Evolutionary conservation across 106 monocot species (phyloP), one percentile per base, ranked within the genome.

Genomic region (Acorus gramineus): DNA sequence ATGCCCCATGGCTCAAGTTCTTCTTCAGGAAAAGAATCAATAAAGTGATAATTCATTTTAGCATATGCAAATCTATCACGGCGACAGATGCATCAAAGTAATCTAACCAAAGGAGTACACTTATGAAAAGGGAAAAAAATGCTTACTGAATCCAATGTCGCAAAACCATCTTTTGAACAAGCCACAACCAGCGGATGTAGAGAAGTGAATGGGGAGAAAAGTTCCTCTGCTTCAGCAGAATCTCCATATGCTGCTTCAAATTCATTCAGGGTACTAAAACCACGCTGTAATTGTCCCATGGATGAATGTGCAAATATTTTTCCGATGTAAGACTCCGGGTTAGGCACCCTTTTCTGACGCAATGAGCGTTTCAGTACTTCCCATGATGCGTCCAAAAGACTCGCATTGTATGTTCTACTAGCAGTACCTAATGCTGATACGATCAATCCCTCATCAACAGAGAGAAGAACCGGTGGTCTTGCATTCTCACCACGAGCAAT

Each of bases 201-300:
- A 49, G 98, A 92, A 5, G 92, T 84, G 64, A 99, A 99, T 48
- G 98, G 98, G 47, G 92, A 99, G 58, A 92, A 92, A 47, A 92
- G 69, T 53, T 84, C 88, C 44, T 67, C 69, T 67, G 68, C 56
- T 53, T 76, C 74, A 55, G 63, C 66, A 53, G 81, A 79, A 64
- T 78, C 73, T 14, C 77, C 81, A 72, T 92, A 82, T 2, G 61
- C 76, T 52, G 66, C 84, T 78, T 99, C 92, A 73, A 99, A 73
- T 71, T 99, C 98, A 62, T 73, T 84, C 52, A 99, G 73, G 8
- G 81, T 86, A 68, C 74, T 75, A 73, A 99, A 99, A 61, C 92
- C 98, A 60, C 85, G 69, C 49, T 85, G 81, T 10, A 99, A 70
- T 60, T 92, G 82, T 59, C 98, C 98, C 47, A 89, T 53, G 46